A percentile compares a stretch with the other conserved stretches of the same genome.
Conservation (phyloP, 2,329 filamentous ascomycete genomes). For the Penicillium sp. region DNA sequence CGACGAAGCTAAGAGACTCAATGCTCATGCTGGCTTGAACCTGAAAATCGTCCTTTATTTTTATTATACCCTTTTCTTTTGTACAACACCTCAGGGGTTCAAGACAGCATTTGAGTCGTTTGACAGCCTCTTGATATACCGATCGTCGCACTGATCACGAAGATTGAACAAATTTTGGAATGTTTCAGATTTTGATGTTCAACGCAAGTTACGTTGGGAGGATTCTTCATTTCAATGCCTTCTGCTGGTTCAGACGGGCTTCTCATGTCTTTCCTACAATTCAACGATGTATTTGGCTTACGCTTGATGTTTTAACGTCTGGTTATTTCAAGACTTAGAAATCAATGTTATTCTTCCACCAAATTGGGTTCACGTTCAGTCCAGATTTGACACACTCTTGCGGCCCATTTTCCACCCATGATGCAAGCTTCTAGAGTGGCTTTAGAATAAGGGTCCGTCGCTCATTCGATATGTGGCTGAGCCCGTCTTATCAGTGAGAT, state of each 20-base stretch:
- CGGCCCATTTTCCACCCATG: too few relatives aligned
- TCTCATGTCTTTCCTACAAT: background rate
- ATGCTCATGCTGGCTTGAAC: conserved; percentile 1
- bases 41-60: background rate
- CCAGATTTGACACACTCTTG: too few relatives aligned
- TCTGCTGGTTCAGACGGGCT: conserved; percentile 2
- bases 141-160: background rate
- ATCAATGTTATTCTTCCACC: background rate
- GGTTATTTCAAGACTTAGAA: background rate
- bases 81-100: background rate
- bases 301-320: background rate
- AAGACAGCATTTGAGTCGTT: background rate
- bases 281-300: background rate
- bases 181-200: background rate
- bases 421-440: too few relatives aligned
- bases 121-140: background rate
- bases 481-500: too few relatives aligned
- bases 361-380: background rate
- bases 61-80: conserved; percentile 4
- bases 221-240: background rate
- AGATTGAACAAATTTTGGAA: background rate
- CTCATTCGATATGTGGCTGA: too few relatives aligned
- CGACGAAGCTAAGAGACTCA: conserved; percentile 18
- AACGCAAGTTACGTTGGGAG: background rate
- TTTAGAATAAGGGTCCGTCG: too few relatives aligned